Conservation (phyloP, 345 rosid species). For the Gossypium bickii region DNA sequence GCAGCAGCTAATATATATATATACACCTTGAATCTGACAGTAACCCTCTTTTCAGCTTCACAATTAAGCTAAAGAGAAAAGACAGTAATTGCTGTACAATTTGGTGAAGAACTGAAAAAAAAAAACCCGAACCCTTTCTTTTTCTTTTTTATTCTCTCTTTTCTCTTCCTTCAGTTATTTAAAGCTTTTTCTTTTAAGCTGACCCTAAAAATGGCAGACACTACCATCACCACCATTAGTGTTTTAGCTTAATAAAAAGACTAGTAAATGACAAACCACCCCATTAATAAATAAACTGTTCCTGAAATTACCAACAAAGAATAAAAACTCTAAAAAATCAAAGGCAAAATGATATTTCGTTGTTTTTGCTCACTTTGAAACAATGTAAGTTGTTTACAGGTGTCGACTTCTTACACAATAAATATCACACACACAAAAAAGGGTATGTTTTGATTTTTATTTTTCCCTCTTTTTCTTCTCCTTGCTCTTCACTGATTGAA, state of each 20-base stretch:
- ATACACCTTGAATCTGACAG: conserved; percentile 21
- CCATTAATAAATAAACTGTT: conserved; percentile 33
- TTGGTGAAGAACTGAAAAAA: conserved; percentile 26
- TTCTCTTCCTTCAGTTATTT: conserved; percentile 9
- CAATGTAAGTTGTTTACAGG: conserved; percentile 38
- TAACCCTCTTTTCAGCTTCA: conserved; percentile 17
- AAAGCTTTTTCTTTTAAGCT: conserved; percentile 25
- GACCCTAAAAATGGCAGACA: conserved; percentile 40
- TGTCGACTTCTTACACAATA: conserved; percentile 43
- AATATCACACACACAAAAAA: conserved; percentile 2
- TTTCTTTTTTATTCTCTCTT: conserved; percentile 1
- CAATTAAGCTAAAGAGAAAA: conserved; percentile 23
- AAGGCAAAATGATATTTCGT: background rate
- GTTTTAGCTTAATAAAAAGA: conserved; percentile 15
- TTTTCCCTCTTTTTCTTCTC: background rate
- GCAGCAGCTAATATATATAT: background rate
- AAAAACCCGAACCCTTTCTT: conserved; percentile 4
- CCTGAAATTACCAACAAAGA: conserved; percentile 36
- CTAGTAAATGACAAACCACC: conserved; percentile 13
- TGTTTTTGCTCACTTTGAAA: conserved; percentile 30
- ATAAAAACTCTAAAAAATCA: background rate
- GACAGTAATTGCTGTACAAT: conserved; percentile 19
- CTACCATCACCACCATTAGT: conserved; percentile 9
- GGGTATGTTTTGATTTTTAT: background rate
- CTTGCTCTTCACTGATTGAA: conserved; percentile 13